Base-by-base conservation (phyloP, 371 early-diverging fungal species). In the Rhizopus sp. region DNA sequence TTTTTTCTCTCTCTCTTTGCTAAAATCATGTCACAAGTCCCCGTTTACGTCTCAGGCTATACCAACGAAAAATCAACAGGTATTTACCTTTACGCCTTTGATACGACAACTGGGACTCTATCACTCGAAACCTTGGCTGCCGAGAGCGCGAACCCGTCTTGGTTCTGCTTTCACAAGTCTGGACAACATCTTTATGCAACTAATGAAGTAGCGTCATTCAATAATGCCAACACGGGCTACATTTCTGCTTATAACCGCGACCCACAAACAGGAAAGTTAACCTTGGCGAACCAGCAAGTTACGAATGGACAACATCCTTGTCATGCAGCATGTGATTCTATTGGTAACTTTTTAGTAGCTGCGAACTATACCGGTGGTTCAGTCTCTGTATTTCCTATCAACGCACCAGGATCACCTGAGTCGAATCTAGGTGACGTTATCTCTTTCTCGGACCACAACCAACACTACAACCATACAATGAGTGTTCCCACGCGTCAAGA, bases 41-140 rank as follows among this genome's bases (percentile, higher is more conserved):
- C 66, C 29, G 66, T 72, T 29, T 80, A 76, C 33, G 67, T 80
- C 7, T 76, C 77, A 42, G 76, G 77, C 23, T 76, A 76, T 60
- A 72, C 77, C 10, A 55, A 60, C 35, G 60, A 65, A 9, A 48
- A 62, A 9, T 62, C 69, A 12, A 47, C 60, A 32, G 80, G 80
- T 23, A 74, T 80, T 16, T 80, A 76, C 42, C 40, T 42, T 29
- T 80, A 76, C 40, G 49, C 51, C 8, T 76, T 74, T 44, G 63
- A 80, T 35, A 15, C 58, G 2, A 15, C 12, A 0, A 63, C 52
- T 12, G 79, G 80, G 29, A 7, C 33, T 12, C 45, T 80, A 33
- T 54, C 42, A 0, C 46, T 45, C 5, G 61, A 69, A 37, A 55
- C 55, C 3, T 59, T 75, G 4, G 73, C 61, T 0, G 71, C 60